These are phyloP conservation scores for Tetradesmus obliquus DNA, from an alignment of 139 green algal genomes.

Conservation along the genomic window DNA sequence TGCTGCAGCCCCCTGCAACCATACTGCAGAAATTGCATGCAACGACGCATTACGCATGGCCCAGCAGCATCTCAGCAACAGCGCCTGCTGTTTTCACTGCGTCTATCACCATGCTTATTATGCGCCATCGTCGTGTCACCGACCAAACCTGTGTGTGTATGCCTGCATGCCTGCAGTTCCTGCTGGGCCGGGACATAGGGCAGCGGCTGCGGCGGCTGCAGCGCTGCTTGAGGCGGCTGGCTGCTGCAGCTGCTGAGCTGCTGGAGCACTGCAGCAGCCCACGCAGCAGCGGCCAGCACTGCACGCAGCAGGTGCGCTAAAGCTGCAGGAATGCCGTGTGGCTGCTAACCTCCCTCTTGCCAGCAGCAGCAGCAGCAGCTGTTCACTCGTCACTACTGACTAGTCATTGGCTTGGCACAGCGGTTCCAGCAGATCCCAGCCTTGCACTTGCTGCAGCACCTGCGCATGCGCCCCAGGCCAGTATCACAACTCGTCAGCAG, in stretches of 20 bases:
- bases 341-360: not conserved
- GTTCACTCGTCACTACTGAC: not conserved
- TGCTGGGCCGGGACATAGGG: slow-evolving; percentile 22
- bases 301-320: not conserved
- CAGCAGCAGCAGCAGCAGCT: not conserved
- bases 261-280: slow-evolving; percentile 38
- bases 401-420: not conserved
- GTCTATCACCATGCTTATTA: too few species aligned
- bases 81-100: too few species aligned
- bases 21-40: too few species aligned
- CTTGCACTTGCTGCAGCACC: not conserved
- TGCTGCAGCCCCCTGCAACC: too few species aligned
- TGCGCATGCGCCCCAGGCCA: too few species aligned
- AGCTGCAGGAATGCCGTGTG: not conserved
- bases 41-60: too few species aligned
- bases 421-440: not conserved
- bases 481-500: too few species aligned
- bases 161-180: slow-evolving; percentile 4
- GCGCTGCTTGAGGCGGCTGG: not conserved
- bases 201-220: slow-evolving; percentile 31
- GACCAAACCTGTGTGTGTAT: not conserved
- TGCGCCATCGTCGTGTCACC: too few species aligned
- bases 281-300: not conserved
- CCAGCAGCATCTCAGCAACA: too few species aligned
- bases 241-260: not conserved